Conservation (phyloP, 768 basidiomycete genomes). For the Pleurotus tuber-regium region DNA sequence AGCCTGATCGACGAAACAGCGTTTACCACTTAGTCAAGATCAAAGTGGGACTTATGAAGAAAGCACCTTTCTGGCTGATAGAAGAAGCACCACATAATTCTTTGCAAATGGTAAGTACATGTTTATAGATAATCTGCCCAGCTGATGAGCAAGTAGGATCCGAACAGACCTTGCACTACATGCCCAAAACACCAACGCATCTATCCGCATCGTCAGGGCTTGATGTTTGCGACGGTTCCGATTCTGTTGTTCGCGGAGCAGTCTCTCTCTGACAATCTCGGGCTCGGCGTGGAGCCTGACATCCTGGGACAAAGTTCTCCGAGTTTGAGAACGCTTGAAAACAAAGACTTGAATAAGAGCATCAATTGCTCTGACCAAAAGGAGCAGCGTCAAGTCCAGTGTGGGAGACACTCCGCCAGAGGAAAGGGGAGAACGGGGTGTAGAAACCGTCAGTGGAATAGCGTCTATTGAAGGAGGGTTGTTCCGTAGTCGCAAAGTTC, state of each 20-base stretch:
- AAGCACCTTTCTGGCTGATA: slow-evolving; percentile 68
- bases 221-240: slow-evolving; percentile 18
- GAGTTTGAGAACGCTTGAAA: slow-evolving; percentile 23
- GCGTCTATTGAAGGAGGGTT: slow-evolving; percentile 2
- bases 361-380: slow-evolving; percentile 71
- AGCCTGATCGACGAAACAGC: slow-evolving; percentile 33
- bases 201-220: slow-evolving; percentile 46
- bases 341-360: slow-evolving; percentile 53
- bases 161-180: slow-evolving; percentile 65
- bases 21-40: slow-evolving; percentile 14
- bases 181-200: slow-evolving; percentile 74
- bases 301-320: background rate
- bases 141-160: background rate
- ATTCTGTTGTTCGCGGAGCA: slow-evolving; percentile 7
- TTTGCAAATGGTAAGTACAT: slow-evolving; percentile 22
- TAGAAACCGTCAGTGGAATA: slow-evolving; percentile 11
- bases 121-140: slow-evolving; percentile 12
- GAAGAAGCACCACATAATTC: slow-evolving; percentile 90
- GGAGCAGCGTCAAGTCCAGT: slow-evolving; percentile 63
- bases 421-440: slow-evolving; percentile 13
- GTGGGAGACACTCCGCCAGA: slow-evolving; percentile 44
- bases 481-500: slow-evolving; percentile 25
- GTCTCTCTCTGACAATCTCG: slow-evolving; percentile 26
- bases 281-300: slow-evolving; percentile 13
- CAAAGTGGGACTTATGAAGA: background rate